Evolutionary conservation across 2,329 filamentous ascomycete genomes (phyloP), one percentile per base, ranked within the genome.

Genomic region (Xylaria sp.): DNA sequence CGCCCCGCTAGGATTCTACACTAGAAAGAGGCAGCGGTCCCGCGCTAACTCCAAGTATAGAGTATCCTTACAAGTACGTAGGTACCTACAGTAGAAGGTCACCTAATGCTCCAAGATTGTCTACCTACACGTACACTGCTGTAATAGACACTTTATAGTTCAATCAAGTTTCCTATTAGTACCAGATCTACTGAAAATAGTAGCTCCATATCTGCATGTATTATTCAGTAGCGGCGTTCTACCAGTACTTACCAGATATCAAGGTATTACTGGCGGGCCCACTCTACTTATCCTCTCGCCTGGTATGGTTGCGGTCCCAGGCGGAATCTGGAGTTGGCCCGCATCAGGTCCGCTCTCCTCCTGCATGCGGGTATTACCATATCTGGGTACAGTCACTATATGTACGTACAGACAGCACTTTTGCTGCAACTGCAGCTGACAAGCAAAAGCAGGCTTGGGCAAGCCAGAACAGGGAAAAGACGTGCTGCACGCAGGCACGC

Each of bases 221-320:
- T 28, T 59, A 50, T 48, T 55, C 67, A 63, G 67, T 63, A 66
- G 66, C 63, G 63, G 66, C 63, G 63, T 66, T 63, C 66, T 63
- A 63, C 66, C 66, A 64, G 5, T 28, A 28, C 28, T 6, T 28
- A 28, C 28, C 3, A 28, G 28, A 28, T 28, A 28, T 3, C 28
- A 28, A 28, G 28, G 5, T 28, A 28, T 28, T 68, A 50, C 51
- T 56, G 37, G 62, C 56, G 56, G 50, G 32, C 10, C 66, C 51
- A 15, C n/a, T 25, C 32, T 25, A 34, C 51, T 54, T 28, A 46
- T 51, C 25, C 44, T n/a, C 44, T 39, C 41, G 57, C 52, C 50
- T 58, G 58, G 66, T 52, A 60, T 50, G 32, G 32, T 34, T 52
- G 41, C 46, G 34, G 57, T 52, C 44, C 56, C 52, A 46, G 61